These are phyloP conservation scores for Puccinellia tenuiflora DNA, from an alignment of 176 grass and related monocot species.

Conservation along the genomic window DNA sequence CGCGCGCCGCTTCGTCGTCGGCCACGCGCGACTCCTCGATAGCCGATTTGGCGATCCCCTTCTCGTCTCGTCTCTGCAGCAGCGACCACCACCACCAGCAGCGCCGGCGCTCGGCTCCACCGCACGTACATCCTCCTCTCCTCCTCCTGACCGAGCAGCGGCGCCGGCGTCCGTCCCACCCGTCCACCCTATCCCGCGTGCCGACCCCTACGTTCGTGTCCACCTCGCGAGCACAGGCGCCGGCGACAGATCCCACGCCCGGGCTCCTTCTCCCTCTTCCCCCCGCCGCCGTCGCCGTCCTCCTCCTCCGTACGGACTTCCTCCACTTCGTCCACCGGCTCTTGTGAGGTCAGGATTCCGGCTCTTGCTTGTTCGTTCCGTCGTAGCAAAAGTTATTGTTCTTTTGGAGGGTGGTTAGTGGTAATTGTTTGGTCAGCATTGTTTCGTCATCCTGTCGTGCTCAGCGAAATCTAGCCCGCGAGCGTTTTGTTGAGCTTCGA, in stretches of 20 bases:
- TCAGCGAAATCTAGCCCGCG: background rate
- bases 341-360: background rate
- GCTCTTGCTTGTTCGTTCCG: background rate
- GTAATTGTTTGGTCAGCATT: background rate
- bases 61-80: constrained; percentile 9
- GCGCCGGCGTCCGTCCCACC: background rate
- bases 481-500: background rate
- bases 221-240: background rate
- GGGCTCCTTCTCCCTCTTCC: background rate
- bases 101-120: constrained; percentile 2
- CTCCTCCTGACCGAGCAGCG: background rate
- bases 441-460: background rate
- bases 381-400: background rate
- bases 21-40: constrained; percentile 7
- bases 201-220: background rate
- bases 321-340: background rate
- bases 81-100: constrained; percentile 5
- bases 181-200: background rate
- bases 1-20: background rate
- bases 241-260: background rate
- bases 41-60: constrained; percentile 12
- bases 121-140: constrained; percentile 6
- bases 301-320: background rate
- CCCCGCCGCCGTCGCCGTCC: background rate
- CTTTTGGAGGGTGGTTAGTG: background rate